These are phyloP conservation scores for Xenoacremonium recifei DNA, from an alignment of 2,329 filamentous ascomycete genomes.

Conservation along the genomic window DNA sequence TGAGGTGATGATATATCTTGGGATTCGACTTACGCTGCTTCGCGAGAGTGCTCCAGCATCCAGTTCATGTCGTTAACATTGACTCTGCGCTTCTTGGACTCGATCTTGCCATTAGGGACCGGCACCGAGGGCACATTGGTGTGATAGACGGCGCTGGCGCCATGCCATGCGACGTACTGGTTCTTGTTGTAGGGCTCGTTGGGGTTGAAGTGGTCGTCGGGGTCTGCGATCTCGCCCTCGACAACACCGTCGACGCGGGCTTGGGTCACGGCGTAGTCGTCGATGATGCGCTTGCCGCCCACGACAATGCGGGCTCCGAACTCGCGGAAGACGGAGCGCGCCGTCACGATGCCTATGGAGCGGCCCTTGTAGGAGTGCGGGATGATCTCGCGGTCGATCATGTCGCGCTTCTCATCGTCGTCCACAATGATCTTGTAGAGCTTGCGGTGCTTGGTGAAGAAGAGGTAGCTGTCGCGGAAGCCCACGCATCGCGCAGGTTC, in stretches of 20 bases:
- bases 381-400: conserved; percentile 94
- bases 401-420: conserved; percentile 93
- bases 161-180: conserved; percentile 98
- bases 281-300: conserved; percentile 78
- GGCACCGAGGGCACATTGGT: conserved; percentile 76
- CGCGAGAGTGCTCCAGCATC: conserved; percentile 92
- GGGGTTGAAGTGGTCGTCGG: conserved; percentile 74
- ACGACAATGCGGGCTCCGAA: conserved; percentile 95
- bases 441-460: conserved; percentile 96
- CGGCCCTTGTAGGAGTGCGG: conserved; percentile 98
- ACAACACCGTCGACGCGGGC: conserved; percentile 74
- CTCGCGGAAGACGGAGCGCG: conserved; percentile 93
- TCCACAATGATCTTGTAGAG: conserved; percentile 98
- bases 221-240: conserved; percentile 89
- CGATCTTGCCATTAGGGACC: conserved; percentile 70
- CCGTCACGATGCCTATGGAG: conserved; percentile 94
- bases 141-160: conserved; percentile 93
- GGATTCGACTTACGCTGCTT: conserved; percentile 66
- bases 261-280: conserved; percentile 84
- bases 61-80: conserved; percentile 93
- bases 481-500: conserved; percentile 95
- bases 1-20: background rate
- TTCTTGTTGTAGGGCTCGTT: conserved; percentile 97
- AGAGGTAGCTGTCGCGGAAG: conserved; percentile 96
- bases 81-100: conserved; percentile 80